Evolutionary conservation across 2,329 filamentous ascomycete genomes (phyloP), one percentile per base, ranked within the genome.

Genomic region (Colletotrichum graminicola): DNA sequence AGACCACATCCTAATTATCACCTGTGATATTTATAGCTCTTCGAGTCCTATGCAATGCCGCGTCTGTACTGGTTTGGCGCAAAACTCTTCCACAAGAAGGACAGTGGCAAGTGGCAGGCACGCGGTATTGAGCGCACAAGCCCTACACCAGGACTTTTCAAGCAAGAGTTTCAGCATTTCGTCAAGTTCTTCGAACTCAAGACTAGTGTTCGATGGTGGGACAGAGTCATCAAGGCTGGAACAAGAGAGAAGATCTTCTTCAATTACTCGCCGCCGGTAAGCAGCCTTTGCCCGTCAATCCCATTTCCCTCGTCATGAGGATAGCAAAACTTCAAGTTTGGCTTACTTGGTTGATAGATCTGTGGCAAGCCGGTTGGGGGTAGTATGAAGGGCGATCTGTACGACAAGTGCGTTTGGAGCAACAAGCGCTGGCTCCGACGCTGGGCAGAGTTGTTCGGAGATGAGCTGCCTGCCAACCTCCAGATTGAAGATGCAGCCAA

Each of bases 1-100:
- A 23, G 32, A 62, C 16, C 23, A 21, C n/a, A 18, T 5, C 29
- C 39, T 39, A 41, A 47, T 57, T 51, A 3, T 51, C 16, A 34
- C 18, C 4, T 21, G 11, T 32, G 16, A 7, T 41, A 18, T 66
- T n/a, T 8, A 5, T 73, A 94, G 91, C 84, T 95, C 62, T 93
- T 90, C 81, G 89, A 94, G 78, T 92, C 90, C 6, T 85, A 89
- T 71, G 82, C 85, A 14, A 80, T 81, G 18, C 91, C 91, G 0
- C 83, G 82, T 70, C 85, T 88, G 0, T 94, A 93, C 80, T 87
- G 86, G 74, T 88, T 89, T 56, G 87, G 87, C 10, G 85, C 84
- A 57, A 88, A 88, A 65, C 84, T 82, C 74, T 84, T 82, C 75
- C 83, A 83, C 63, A 82, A 80, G 66, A 83, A 79, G 8, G 78